Conservation (phyloP, 805 yeast genomes). For the Ogataea siamensis region DNA sequence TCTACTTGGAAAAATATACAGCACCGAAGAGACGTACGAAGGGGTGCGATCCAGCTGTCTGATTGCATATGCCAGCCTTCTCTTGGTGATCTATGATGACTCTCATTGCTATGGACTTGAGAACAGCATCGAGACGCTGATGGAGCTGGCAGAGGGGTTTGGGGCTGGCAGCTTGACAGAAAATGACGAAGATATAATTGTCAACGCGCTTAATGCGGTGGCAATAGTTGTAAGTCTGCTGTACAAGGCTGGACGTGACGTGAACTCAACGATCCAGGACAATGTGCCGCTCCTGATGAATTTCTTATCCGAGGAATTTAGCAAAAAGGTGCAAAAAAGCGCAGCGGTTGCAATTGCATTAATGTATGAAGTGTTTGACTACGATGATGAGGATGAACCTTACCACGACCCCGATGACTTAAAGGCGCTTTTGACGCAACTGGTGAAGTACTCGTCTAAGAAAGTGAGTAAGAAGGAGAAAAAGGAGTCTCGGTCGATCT, state of each 20-base stretch:
- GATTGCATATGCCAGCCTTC: conserved; percentile 31
- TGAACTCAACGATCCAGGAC: conserved; percentile 41
- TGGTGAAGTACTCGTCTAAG: conserved; percentile 53
- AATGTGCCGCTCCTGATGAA: conserved; percentile 40
- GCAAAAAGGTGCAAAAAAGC: conserved; percentile 49
- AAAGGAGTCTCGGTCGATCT: conserved; percentile 55
- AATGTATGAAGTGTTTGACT: conserved; percentile 50
- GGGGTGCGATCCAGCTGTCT: conserved; percentile 19
- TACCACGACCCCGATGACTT: conserved; percentile 53
- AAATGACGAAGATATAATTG: conserved; percentile 42
- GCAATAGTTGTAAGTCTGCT: conserved; percentile 45
- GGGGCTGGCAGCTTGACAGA: conserved; percentile 27
- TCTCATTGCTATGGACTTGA: conserved; percentile 51
- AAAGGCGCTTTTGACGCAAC: conserved; percentile 37
- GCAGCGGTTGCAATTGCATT: conserved; percentile 56
- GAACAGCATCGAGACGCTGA: conserved; percentile 41
- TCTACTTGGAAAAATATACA: conserved; percentile 21
- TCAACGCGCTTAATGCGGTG: conserved; percentile 46
- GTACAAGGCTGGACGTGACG: conserved; percentile 35
- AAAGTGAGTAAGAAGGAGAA: conserved; percentile 62
- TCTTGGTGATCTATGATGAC: conserved; percentile 45
- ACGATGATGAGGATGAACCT: conserved; percentile 41
- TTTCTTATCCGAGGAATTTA: conserved; percentile 37
- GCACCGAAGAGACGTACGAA: conserved; percentile 11
- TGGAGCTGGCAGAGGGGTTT: conserved; percentile 42